Evolutionary conservation across 257 asterid genomes (phyloP), one percentile per base, ranked within the genome.

Genomic region (Solanum appendiculatum): DNA sequence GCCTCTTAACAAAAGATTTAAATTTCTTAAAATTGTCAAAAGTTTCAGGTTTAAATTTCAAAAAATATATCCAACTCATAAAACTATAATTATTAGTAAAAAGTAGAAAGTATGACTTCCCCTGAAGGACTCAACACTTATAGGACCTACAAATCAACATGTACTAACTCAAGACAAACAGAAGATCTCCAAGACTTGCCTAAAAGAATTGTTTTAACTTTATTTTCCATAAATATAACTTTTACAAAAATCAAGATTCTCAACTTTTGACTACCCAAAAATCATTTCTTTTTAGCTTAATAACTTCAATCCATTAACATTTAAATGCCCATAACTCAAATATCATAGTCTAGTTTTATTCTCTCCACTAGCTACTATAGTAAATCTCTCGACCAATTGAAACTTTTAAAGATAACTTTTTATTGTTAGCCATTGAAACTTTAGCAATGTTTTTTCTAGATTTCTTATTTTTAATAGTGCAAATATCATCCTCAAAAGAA

Each of bases 41-140:
- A 1, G 81, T 6, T 69, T 88, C 72, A 1, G 73, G 69, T 20
- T 86, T 88, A 5, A 29, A 6, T 33, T 54, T 5, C 33, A 80
- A 3, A n/a, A 88, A 83, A 68, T 69, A 86, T 2, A 83, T 87
- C 87, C 87, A 86, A 64, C 86, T 77, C 90, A 46, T 46, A 13
- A 18, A 5, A 46, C 18, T 46, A 46, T 46, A 46, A 46, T 46
- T 18, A 46, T 46, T 5, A 46, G 54, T 46, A 46, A 46, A 46
- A 46, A 46, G 54, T 18, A 46, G 16, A 46, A 46, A 12, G 54
- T 46, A 46, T 46, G 18, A 46, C 54, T 46, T 46, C 54, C 54
- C 5, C 54, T 15, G 12, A 46, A 12, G 54, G 54, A 46, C 54
- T 46, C 54, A 46, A 46, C 18, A 13, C 54, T 46, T 18, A 46